Base-by-base conservation (phyloP, 805 yeast species). In the Wickerhamiella sorbophila region DNA sequence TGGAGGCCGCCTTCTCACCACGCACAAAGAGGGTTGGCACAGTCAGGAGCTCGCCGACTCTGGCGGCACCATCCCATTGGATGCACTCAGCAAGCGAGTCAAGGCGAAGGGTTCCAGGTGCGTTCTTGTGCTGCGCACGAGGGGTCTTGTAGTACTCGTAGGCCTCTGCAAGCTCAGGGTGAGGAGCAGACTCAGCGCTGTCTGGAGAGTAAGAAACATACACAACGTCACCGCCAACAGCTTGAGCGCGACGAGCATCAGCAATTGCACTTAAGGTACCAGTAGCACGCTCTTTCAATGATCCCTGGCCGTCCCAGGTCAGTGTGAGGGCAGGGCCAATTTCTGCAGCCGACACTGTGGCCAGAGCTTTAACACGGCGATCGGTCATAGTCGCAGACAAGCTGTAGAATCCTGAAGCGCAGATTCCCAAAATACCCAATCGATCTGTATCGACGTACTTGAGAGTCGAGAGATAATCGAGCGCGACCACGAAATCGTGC, bases 341-440 rank as follows among this genome's bases (percentile, higher is more conserved):
- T 19, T 44, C 39, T 5, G 36, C 48, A 10, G 39, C 44, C n/a
- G 29, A 26, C 10, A 47, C 42, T 3, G 45, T 36, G 2, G 27
- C 50, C 2, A 44, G 37, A 1, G 45, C 43, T 27, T 38, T 40
- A 36, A 48, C 33, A 1, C 51, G 47, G 5, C 20, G 32, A 10
- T 48, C 51, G 16, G 19, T 18, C 20, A 36, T 40, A 5, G 48
- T 40, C 1, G 50, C 50, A 18, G 33, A 33, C n/a, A 37, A 17
- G 20, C 38, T 18, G 37, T 48, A 48, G 19, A 48, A 48, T 4
- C 51, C 51, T 10, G 40, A 37, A 0, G 40, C 45, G 20, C 51
- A 48, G 21, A 48, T 38, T 0, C 51, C 51, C 5, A 48, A 39
- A 0, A 33, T 40, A n/a, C 45, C 43, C 15, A 44, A 38, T 3